Conservation (phyloP, 2,329 filamentous ascomycete species). For the Claviceps sp. region DNA sequence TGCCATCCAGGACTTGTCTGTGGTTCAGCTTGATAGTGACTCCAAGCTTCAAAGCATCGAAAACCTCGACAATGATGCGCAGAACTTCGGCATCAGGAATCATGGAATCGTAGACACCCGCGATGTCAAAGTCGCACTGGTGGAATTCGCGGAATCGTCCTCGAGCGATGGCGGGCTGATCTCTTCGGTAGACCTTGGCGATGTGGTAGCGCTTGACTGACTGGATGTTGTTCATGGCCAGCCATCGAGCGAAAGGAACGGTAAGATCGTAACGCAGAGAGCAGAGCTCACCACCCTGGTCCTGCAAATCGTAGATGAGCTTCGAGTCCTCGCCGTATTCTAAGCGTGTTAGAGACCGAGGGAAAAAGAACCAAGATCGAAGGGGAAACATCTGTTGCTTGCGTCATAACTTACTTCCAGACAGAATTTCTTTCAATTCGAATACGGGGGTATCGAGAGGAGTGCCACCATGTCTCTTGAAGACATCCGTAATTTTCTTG, state of each 20-base stretch:
- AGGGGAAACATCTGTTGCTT: not conserved
- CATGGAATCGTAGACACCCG: constrained; percentile 79
- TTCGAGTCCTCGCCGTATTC: constrained; percentile 86
- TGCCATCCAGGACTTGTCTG: constrained; percentile 82
- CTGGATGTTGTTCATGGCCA: constrained; percentile 81
- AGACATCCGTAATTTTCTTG: constrained; percentile 59
- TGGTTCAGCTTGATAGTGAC: constrained; percentile 93
- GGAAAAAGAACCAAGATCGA: not conserved
- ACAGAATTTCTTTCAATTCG: constrained; percentile 73
- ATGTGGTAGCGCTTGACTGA: constrained; percentile 92
- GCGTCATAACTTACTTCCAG: constrained; percentile 37
- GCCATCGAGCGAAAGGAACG: constrained; percentile 81
- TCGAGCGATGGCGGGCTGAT: constrained; percentile 58
- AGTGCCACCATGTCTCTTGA: constrained; percentile 71
- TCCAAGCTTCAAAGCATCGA: constrained; percentile 58
- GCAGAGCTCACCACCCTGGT: constrained; percentile 65
- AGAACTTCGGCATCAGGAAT: constrained; percentile 84
- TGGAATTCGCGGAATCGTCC: constrained; percentile 94
- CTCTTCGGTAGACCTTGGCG: constrained; percentile 58
- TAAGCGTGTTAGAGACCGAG: not conserved
- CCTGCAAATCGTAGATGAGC: constrained; percentile 78
- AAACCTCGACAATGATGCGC: constrained; percentile 72
- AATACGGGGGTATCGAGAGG: constrained; percentile 76
- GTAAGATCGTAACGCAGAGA: constrained; percentile 80
- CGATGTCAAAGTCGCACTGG: constrained; percentile 95